These are phyloP conservation scores for Boletus subparvulus DNA, from an alignment of 768 basidiomycete genomes.

Conservation along the genomic window DNA sequence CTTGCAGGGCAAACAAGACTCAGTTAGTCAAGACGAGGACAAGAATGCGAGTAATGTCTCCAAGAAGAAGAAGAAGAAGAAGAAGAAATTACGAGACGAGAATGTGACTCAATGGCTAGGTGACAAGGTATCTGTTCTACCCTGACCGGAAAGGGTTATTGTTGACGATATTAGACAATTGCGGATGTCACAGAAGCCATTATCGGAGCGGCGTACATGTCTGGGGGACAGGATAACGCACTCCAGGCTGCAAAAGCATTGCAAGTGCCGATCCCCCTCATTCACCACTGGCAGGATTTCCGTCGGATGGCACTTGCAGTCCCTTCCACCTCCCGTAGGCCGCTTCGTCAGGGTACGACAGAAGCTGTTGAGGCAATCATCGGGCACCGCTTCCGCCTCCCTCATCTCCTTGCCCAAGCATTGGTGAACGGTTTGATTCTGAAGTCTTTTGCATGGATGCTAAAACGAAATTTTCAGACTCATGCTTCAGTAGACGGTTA, in stretches of 20 bases:
- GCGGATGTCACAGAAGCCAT: conserved; percentile 87
- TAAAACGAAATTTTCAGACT: conserved; percentile 47
- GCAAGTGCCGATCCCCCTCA: conserved; percentile 58
- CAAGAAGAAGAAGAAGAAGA: conserved; percentile 47
- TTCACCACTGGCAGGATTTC: conserved; percentile 76
- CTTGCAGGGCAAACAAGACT: conserved; percentile 10
- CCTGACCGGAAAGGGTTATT: conserved; percentile 1
- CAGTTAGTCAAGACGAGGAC: conserved; percentile 14
- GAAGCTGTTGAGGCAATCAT: conserved; percentile 62
- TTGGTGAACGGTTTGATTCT: conserved; percentile 47
- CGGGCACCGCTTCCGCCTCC: conserved; percentile 59
- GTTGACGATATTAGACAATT: conserved; percentile 51
- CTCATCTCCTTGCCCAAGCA: conserved; percentile 68
- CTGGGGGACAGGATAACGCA: conserved; percentile 67
- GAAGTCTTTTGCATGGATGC: neutral
- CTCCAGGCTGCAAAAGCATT: conserved; percentile 64
- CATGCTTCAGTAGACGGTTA: conserved; percentile 60
- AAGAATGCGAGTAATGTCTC: neutral
- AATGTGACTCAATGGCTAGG: conserved; percentile 58
- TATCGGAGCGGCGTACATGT: conserved; percentile 77
- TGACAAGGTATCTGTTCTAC: conserved; percentile 59
- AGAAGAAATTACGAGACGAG: conserved; percentile 43
- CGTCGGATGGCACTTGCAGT: conserved; percentile 43
- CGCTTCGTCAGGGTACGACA: conserved; percentile 48
- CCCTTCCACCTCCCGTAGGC: conserved; percentile 43